Percentiles rank a stretch among this genome's conserved stretches.
phyloP scores from a whole-genome alignment of 1,284 basidiomycete genomes.

The Vanrija sp. region DNA sequence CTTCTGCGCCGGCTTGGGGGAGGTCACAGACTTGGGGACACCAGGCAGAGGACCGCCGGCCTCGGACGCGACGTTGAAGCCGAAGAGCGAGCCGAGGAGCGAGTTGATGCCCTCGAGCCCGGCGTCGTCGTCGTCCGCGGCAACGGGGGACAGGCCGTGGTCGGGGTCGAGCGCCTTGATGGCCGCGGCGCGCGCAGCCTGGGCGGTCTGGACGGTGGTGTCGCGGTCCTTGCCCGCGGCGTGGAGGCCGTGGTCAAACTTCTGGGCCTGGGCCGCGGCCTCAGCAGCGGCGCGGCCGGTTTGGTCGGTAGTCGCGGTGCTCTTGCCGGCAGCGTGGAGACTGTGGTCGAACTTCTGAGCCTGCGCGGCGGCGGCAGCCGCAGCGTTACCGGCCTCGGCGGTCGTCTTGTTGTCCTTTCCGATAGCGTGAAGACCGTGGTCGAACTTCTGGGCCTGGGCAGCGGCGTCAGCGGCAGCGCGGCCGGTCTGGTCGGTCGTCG shows the following conservation, averaged over 20 bases:
- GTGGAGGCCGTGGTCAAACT: not conserved
- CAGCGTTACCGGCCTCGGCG: not conserved
- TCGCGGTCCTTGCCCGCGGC: not conserved
- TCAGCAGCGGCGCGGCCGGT: constrained; percentile 4
- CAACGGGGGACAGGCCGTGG: not conserved
- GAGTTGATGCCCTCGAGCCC: constrained; percentile 31
- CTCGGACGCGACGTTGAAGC: constrained; percentile 28
- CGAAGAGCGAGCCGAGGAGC: constrained; percentile 36
- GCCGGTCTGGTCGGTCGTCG: no score
- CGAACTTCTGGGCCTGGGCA: no score
- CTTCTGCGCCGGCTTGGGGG: not conserved
- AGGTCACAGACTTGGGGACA: not conserved
- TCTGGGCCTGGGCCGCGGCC: constrained; percentile 1
- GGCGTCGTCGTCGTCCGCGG: constrained; percentile 5
- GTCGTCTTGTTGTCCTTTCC: no score
- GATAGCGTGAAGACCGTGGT: not conserved
- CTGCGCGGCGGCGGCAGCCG: constrained; percentile 3
- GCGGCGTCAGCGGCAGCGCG: no score
- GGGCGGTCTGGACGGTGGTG: no score
- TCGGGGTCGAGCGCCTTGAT: not conserved
- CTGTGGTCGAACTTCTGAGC: constrained; percentile 3
- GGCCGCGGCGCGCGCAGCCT: not conserved
- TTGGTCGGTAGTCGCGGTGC: not conserved
- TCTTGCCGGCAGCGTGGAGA: not conserved
- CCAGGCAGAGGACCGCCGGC: not conserved